Base-by-base conservation (phyloP, 2,329 filamentous ascomycete species). In the Grosmannia penicillata region DNA sequence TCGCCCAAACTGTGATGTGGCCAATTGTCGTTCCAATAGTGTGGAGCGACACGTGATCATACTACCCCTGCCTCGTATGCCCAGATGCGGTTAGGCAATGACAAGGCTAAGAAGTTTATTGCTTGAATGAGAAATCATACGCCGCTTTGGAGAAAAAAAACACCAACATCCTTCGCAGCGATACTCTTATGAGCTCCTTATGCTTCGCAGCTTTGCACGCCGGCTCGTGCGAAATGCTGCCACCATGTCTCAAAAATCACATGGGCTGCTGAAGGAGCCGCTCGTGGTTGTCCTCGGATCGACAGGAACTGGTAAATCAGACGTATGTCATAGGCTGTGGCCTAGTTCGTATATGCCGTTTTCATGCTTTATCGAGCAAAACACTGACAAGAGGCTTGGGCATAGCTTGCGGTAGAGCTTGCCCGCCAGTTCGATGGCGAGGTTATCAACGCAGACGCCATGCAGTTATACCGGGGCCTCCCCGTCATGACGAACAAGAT, bases 401-500 rank as follows among this genome's bases (percentile, higher is more conserved):
- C 9, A 6, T 45, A 94, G 86, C 72, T 95, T 47, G 91, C 91
- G 8, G 80, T 98, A 29, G 84, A 94, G 45, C 62, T 98, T 37
- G 91, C 93, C 1, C 68, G 68, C 30, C 74, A 70, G 18, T 87
- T 86, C 59, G 78, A 91, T 56, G 91, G 93, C 53, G 91, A 98
- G 58, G 73, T 98, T 37, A 86, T 98, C 61, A 98, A 98, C 54
- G 84, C 84, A 33, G 91, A 98, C 65, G 91, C 91, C 28, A 94
- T 98, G 86, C 91, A 98, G 56, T 77, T 98, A 61, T 98, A 98
- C 57, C 71, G 73, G 38, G 91, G 91, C 3, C 64, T 98, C 31
- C 86, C 91, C 6, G 79, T 96, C 46, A 89, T 96, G 49, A 98
- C 91, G 21, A 98, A 98, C 57, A 93, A 96, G 55, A 82, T 96